Evolutionary conservation across 306 rosid species (phyloP).

Genomic region (Trichosanthes truncata): DNA sequence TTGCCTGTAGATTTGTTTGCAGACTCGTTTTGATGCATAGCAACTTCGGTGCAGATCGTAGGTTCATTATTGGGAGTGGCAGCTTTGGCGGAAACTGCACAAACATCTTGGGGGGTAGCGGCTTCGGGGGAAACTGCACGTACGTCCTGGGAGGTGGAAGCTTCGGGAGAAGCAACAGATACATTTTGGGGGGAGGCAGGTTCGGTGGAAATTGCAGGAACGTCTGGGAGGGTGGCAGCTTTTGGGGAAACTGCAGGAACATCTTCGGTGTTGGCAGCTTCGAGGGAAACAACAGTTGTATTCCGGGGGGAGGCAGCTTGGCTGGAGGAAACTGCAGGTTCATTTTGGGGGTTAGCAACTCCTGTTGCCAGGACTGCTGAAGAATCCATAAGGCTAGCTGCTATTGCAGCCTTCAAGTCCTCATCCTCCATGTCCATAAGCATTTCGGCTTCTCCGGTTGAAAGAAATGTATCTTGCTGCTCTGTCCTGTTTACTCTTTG

Average conservation of each 20-base stretch:
- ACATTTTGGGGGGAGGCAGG: not conserved
- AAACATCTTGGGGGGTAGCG: not conserved
- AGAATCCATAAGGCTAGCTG: slow-evolving; percentile 74
- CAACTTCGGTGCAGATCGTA: not conserved
- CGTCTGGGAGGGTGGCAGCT: not conserved
- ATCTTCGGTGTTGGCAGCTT: not conserved
- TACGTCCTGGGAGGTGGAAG: not conserved
- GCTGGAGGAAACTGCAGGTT: not conserved
- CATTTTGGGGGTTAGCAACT: not conserved
- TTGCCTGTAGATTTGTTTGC: not conserved
- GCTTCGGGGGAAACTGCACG: not conserved
- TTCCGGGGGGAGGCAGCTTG: slow-evolving; percentile 5
- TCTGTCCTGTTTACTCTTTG: slow-evolving; percentile 27
- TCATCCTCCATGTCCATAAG: slow-evolving; percentile 67
- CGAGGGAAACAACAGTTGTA: not conserved
- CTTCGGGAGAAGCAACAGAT: not conserved
- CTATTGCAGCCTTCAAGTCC: slow-evolving; percentile 89
- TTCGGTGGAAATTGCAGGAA: not conserved
- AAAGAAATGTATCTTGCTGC: slow-evolving; percentile 24
- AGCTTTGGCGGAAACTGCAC: not conserved
- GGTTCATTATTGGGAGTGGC: not conserved
- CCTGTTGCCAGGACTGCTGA: slow-evolving; percentile 22
- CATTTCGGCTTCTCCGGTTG: slow-evolving; percentile 41
- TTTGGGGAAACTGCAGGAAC: not conserved
- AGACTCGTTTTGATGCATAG: not conserved